Percentiles rank a stretch among this genome's conserved stretches.
Conservation (phyloP, 148 eudicot species). For the Chenopodium suecicum region DNA sequence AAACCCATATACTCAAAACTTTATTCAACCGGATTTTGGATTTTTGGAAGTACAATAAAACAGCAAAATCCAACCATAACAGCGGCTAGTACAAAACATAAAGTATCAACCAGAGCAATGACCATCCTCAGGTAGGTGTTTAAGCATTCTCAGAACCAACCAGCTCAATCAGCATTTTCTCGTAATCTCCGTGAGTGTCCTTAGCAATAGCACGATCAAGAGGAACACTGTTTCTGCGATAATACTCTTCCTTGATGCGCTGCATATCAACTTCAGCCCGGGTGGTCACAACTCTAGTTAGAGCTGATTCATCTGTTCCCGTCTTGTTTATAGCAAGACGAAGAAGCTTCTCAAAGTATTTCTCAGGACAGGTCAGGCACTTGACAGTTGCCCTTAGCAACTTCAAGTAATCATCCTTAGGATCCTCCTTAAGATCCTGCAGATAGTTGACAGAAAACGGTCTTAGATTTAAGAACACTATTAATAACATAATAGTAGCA, state of each 20-base stretch:
- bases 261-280: conserved; percentile 79
- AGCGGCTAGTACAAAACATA: background rate
- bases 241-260: conserved; percentile 75
- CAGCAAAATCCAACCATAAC: conserved; percentile 18
- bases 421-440: conserved; percentile 73
- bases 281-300: conserved; percentile 78
- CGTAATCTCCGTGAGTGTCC: conserved; percentile 84
- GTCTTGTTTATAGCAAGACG: conserved; percentile 62
- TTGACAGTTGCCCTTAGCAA: conserved; percentile 70
- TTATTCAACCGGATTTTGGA: conserved; percentile 25
- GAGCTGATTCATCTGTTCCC: conserved; percentile 89
- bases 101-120: background rate
- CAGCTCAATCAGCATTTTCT: conserved; percentile 75
- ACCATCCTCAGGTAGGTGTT: conserved; percentile 2
- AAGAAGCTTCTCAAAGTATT: conserved; percentile 76
- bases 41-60: conserved; percentile 10
- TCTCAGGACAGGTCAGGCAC: conserved; percentile 80
- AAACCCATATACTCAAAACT: background rate
- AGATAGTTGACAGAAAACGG: background rate
- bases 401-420: conserved; percentile 61
- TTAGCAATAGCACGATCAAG: conserved; percentile 64
- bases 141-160: conserved; percentile 58
- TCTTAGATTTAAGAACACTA: background rate
- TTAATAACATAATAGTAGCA: background rate
- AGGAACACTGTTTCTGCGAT: conserved; percentile 67